Conservation (phyloP, 805 yeast genomes). For the Ogataea pignaliae region DNA sequence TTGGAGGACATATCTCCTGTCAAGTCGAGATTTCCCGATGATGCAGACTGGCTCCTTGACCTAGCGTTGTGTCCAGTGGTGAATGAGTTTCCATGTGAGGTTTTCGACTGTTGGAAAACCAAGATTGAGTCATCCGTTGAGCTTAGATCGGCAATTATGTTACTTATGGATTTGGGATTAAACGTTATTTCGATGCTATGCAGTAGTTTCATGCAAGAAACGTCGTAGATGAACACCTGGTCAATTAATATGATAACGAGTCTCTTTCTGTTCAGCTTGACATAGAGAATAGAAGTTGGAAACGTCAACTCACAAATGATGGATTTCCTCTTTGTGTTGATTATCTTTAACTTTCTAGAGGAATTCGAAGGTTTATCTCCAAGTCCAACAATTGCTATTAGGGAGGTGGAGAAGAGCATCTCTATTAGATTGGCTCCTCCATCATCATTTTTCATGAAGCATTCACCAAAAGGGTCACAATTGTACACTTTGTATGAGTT, state of each 20-base stretch:
- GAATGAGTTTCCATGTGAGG: conserved; percentile 5
- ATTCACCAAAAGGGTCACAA: conserved; percentile 82
- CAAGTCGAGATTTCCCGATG: conserved; percentile 1
- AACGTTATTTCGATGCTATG: conserved; percentile 50
- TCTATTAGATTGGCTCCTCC: conserved; percentile 71
- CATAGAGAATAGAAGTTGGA: conserved; percentile 67
- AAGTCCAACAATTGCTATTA: conserved; percentile 77
- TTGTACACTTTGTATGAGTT: conserved; percentile 70
- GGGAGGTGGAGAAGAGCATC: conserved; percentile 86
- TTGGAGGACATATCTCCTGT: not conserved
- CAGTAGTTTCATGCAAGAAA: conserved; percentile 80
- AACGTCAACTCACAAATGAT: conserved; percentile 85
- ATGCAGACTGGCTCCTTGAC: not conserved
- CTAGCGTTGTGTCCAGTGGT: not conserved
- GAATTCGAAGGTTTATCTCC: conserved; percentile 66
- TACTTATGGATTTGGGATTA: not conserved
- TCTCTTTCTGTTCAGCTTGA: conserved; percentile 77
- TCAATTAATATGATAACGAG: conserved; percentile 73
- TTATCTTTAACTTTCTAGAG: conserved; percentile 76
- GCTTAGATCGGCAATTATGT: conserved; percentile 26
- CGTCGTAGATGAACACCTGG: conserved; percentile 84
- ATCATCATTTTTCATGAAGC: conserved; percentile 43
- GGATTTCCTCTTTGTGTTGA: conserved; percentile 75
- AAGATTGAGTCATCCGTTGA: conserved; percentile 45
- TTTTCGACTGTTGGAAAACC: conserved; percentile 48